A percentile compares a stretch with the other conserved stretches of the same genome.
Conservation (phyloP, 1,284 basidiomycete species). For the Bjerkandera adusta region DNA sequence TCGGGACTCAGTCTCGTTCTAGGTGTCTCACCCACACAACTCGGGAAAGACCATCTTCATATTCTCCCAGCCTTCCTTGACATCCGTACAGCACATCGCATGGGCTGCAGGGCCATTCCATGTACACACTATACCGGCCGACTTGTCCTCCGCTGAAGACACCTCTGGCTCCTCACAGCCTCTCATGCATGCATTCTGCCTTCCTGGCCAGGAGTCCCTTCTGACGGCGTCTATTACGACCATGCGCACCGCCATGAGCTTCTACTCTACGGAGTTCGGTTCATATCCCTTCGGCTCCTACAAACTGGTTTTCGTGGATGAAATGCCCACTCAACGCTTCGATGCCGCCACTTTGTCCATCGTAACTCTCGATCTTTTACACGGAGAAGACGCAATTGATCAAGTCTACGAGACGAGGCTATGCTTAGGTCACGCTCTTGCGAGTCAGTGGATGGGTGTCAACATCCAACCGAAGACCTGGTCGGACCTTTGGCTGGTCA, state of each 20-base stretch:
- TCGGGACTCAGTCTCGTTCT: conserved; percentile 9
- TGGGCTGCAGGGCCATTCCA: conserved; percentile 97
- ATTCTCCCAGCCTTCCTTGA: conserved; percentile 85
- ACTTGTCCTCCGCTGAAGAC: conserved; percentile 56
- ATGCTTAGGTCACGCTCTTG: conserved; percentile 82
- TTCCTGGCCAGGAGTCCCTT: conserved; percentile 82
- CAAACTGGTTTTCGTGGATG: conserved; percentile 95
- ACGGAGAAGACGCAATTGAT: conserved; percentile 90
- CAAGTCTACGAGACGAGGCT: conserved; percentile 92
- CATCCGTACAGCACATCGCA: conserved; percentile 93
- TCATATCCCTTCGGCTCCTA: conserved; percentile 96
- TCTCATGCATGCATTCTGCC: conserved; percentile 90
- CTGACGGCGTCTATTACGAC: conserved; percentile 71
- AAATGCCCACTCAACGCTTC: conserved; percentile 76
- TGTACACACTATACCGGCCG: conserved; percentile 68
- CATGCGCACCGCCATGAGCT: conserved; percentile 88
- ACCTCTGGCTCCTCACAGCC: conserved; percentile 71
- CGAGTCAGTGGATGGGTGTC: conserved; percentile 96
- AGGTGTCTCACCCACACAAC: conserved; percentile 93
- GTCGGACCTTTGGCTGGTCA: conserved; percentile 95
- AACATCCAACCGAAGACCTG: conserved; percentile 95
- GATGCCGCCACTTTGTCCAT: conserved; percentile 86
- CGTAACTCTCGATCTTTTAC: conserved; percentile 80
- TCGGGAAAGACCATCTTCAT: conserved; percentile 95
- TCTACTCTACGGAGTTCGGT: conserved; percentile 90